These are phyloP conservation scores for Simplicillium sp. DNA, from an alignment of 2,329 filamentous ascomycete genomes.

Conservation along the genomic window DNA sequence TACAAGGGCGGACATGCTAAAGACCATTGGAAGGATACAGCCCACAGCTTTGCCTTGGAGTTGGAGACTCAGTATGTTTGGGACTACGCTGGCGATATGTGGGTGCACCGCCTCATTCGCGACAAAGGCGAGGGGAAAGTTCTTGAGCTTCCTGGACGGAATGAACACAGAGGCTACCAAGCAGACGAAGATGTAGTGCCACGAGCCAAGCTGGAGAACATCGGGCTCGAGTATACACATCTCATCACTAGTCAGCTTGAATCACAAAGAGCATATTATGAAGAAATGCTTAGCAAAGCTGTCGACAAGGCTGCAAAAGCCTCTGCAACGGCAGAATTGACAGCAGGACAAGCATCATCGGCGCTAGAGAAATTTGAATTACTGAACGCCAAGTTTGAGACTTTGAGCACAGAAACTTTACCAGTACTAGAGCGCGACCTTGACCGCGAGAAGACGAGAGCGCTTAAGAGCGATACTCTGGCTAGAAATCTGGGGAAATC, in stretches of 20 bases:
- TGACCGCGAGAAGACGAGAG: slow-evolving; percentile 56
- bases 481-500: slow-evolving; percentile 67
- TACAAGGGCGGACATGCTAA: slow-evolving; percentile 94
- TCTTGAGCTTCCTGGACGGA: slow-evolving; percentile 69
- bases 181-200: slow-evolving; percentile 61
- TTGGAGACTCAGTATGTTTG: slow-evolving; percentile 90
- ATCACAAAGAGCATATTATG: slow-evolving; percentile 86
- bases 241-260: slow-evolving; percentile 88
- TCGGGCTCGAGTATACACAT: slow-evolving; percentile 90
- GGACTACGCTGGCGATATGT: slow-evolving; percentile 94
- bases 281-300: slow-evolving; percentile 81
- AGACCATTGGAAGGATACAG: slow-evolving; percentile 82
- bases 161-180: slow-evolving; percentile 16
- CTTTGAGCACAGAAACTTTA: slow-evolving; percentile 46
- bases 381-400: slow-evolving; percentile 37
- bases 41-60: slow-evolving; percentile 88
- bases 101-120: slow-evolving; percentile 91
- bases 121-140: slow-evolving; percentile 89
- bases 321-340: slow-evolving; percentile 54
- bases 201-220: slow-evolving; percentile 59
- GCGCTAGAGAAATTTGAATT: slow-evolving; percentile 38
- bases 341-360: slow-evolving; percentile 38
- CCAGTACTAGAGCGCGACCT: slow-evolving; percentile 64
- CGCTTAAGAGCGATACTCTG: slow-evolving; percentile 63
- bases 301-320: slow-evolving; percentile 82